Conservation (phyloP, 2,329 filamentous ascomycete species). For the Colletotrichum tofieldiae region DNA sequence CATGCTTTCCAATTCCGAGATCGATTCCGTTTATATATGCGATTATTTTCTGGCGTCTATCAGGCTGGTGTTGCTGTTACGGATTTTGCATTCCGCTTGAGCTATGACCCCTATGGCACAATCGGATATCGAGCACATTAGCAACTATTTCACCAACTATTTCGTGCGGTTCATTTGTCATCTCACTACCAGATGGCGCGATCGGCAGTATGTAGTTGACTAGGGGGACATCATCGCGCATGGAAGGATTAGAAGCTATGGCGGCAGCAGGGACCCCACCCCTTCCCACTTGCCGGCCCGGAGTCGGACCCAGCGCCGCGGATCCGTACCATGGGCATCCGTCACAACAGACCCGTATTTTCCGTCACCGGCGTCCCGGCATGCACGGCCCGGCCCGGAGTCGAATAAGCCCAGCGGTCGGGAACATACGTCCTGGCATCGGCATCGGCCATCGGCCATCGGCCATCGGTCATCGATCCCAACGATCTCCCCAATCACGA, state of each 20-base stretch:
- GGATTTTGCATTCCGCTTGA: constrained; percentile 15
- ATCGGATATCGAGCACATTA: not conserved
- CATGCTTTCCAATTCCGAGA: not conserved
- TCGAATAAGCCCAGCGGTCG: not conserved
- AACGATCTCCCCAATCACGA: constrained; percentile 10
- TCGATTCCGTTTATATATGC: not conserved
- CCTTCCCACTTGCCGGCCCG: not conserved
- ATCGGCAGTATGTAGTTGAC: not conserved
- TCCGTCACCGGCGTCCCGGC: not conserved
- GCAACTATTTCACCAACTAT: not conserved
- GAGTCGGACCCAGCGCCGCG: not conserved
- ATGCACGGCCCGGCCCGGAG: not conserved
- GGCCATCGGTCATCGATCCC: not conserved
- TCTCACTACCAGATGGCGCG: not conserved
- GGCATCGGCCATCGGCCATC: not conserved
- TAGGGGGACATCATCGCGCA: constrained; percentile 12
- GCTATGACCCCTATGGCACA: not conserved
- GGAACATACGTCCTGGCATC: not conserved
- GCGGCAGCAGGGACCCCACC: not conserved
- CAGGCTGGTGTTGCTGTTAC: not conserved
- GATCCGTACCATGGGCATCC: not conserved
- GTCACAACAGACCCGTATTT: not conserved
- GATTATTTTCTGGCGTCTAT: not conserved
- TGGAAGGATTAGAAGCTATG: not conserved
- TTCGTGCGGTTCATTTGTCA: not conserved